phyloP scores from a whole-genome alignment of 139 green algal genomes.

The Chlamydomonas sp. region DNA sequence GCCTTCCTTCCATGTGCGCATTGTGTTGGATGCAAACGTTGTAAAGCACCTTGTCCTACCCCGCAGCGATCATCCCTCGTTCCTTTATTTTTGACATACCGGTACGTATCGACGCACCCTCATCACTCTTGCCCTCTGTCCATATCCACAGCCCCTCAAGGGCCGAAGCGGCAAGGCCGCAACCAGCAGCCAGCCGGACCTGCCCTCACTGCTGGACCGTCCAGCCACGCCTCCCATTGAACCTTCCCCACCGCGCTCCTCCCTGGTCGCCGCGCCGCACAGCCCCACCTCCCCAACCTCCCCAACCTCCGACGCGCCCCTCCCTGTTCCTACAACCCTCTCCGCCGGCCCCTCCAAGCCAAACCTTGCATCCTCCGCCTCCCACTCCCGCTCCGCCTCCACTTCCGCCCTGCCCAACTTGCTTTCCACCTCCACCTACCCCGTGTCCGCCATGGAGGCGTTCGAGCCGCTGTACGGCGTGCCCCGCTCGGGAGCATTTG shows the following conservation, averaged over 20 bases:
- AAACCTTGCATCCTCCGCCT: background rate
- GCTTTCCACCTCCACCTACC: slow-evolving; percentile 8
- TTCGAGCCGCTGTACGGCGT: slow-evolving; percentile 21
- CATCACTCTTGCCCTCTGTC: background rate
- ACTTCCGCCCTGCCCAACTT: background rate
- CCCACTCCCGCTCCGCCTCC: background rate
- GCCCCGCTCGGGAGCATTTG: slow-evolving; percentile 48
- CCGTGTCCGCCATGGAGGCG: background rate
- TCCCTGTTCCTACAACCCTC: background rate
- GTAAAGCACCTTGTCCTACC: too few relatives aligned
- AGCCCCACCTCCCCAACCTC: background rate
- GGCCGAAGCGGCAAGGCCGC: background rate
- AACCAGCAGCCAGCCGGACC: slow-evolving; percentile 23
- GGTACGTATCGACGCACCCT: background rate
- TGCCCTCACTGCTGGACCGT: background rate
- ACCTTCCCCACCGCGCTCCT: background rate
- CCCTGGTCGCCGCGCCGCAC: background rate
- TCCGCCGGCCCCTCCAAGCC: too few relatives aligned
- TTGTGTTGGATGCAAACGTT: too few relatives aligned
- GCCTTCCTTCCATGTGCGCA: too few relatives aligned
- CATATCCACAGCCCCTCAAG: background rate
- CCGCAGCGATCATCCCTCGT: too few relatives aligned
- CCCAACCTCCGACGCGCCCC: background rate
- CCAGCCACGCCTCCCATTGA: background rate
- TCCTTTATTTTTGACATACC: too few relatives aligned